phyloP scores from a whole-genome alignment of 352 stramenopile genomes.

The Phytophthora citricola region DNA sequence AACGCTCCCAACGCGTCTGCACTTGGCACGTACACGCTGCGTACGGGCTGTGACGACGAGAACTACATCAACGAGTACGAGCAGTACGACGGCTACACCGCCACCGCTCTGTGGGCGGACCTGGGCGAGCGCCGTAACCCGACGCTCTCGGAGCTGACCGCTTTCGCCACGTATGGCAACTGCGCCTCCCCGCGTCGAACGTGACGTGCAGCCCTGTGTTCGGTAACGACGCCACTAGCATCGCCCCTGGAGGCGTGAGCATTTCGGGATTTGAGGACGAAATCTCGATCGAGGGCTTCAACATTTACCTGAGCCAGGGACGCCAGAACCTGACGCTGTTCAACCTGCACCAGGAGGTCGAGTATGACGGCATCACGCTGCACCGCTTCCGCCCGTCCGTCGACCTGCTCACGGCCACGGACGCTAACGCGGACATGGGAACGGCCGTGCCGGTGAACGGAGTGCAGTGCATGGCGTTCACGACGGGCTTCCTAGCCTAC shows the following conservation, averaged over 20 bases:
- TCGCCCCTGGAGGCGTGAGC: slow-evolving; percentile 50
- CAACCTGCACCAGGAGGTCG: slow-evolving; percentile 46
- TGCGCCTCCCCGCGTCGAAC: slow-evolving; percentile 54
- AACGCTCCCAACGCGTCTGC: slow-evolving; percentile 27
- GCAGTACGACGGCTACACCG: slow-evolving; percentile 53
- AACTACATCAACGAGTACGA: slow-evolving; percentile 62
- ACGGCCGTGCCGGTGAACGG: slow-evolving; percentile 58
- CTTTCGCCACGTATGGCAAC: slow-evolving; percentile 63
- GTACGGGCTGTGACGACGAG: slow-evolving; percentile 65
- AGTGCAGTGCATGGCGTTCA: slow-evolving; percentile 60
- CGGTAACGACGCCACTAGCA: slow-evolving; percentile 60
- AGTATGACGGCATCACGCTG: slow-evolving; percentile 57
- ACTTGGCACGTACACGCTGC: slow-evolving; percentile 50
- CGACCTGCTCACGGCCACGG: slow-evolving; percentile 39
- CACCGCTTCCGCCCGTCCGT: slow-evolving; percentile 56
- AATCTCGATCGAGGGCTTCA: slow-evolving; percentile 41
- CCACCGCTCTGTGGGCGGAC: slow-evolving; percentile 49
- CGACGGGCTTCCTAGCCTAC: slow-evolving; percentile 60
- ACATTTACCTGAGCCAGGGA: slow-evolving; percentile 63
- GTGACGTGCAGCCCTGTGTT: slow-evolving; percentile 61
- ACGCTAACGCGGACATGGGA: slow-evolving; percentile 39
- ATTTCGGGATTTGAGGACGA: slow-evolving; percentile 56
- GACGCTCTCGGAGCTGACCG: slow-evolving; percentile 51
- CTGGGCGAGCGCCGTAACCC: slow-evolving; percentile 54
- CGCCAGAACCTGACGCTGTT: slow-evolving; percentile 68